Base-by-base conservation (phyloP, 1,284 basidiomycete species). In the Ganoderma boninense region DNA sequence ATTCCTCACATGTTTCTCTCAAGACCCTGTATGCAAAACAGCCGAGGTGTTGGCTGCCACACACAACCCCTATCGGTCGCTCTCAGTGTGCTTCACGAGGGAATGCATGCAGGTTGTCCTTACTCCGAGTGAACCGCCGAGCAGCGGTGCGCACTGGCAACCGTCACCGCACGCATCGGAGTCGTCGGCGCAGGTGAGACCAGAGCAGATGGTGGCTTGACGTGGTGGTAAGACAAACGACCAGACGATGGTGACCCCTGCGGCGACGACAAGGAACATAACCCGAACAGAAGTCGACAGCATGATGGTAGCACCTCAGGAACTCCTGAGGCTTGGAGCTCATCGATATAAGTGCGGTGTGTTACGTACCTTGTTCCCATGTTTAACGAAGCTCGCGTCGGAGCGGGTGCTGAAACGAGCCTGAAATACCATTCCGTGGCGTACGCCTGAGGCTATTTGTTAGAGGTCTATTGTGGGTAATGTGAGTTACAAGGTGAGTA, bases 361-460 rank as follows among this genome's bases (percentile, higher is more conserved):
- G 60, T 40, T 43, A 42, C 40, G 60, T 62, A 62, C 60, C 60
- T 62, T 26, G 4, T 42, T 62, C 60, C 23, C 60, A 62, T 42
- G 60, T 44, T 42, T 16, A 2, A 11, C 23, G 23, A 40, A 20
- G 20, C 20, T 42, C 59, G n/a, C 4, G 38, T 6, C 26, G 23
- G 49, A 52, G 11, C 49, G 23, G 49, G 23, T 13, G 23, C 49
- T 26, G 49, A 52, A 26, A 23, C 49, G 23, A 26, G 49, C n/a
- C 49, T 26, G 49, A 49, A 23, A 26, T 35, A 20, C 29, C 29
- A 8, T 6, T 18, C 18, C 54, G 14, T 14, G 10, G 29, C 29
- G 1, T 26, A 16, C 13, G 1, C 14, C 10, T 14, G 26, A 42
- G 35, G 38, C 13, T 23, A 20, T 8, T 14, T 23, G 14, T 62